Conservation (phyloP, 2,329 filamentous ascomycete genomes). For the Lachnellula willkommii region DNA sequence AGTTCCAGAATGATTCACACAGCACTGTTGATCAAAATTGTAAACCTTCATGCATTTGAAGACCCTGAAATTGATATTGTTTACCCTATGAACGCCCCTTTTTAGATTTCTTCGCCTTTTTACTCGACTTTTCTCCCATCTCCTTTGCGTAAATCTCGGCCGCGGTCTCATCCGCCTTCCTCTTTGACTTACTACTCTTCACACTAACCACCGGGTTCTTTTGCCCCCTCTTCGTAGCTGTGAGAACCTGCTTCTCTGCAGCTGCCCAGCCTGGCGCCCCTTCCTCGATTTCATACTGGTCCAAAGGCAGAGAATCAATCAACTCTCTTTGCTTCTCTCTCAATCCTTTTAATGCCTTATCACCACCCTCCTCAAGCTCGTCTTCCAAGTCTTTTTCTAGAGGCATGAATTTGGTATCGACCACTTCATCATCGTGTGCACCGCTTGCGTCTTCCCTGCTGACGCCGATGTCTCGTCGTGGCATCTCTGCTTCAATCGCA, state of each 20-base stretch:
- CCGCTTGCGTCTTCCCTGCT: constrained; percentile 54
- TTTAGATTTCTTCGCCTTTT: constrained; percentile 49
- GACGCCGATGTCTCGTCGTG: constrained; percentile 53
- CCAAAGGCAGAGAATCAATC: constrained; percentile 84
- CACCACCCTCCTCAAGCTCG: constrained; percentile 77
- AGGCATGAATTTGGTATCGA: constrained; percentile 62
- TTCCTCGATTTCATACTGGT: constrained; percentile 68
- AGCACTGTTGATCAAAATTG: too few relatives aligned
- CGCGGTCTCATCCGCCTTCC: constrained; percentile 60
- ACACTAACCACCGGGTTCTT: constrained; percentile 68
- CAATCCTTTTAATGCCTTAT: constrained; percentile 66
- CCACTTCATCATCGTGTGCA: constrained; percentile 64
- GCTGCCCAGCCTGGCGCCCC: constrained; percentile 59
- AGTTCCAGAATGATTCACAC: too few relatives aligned
- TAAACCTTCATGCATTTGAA: too few relatives aligned
- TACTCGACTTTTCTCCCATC: constrained; percentile 47
- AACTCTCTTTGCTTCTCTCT: constrained; percentile 78
- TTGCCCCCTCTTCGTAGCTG: constrained; percentile 49
- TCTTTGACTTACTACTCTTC: constrained; percentile 70
- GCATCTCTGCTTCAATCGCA: constrained; percentile 64
- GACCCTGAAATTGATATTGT: too few relatives aligned
- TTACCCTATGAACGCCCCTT: constrained; percentile 15
- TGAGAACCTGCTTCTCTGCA: constrained; percentile 69
- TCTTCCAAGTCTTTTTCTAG: constrained; percentile 69
- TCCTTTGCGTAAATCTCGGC: constrained; percentile 59